These are phyloP conservation scores for Irpex lacteus DNA, from an alignment of 1,284 basidiomycete species.

Conservation along the genomic window DNA sequence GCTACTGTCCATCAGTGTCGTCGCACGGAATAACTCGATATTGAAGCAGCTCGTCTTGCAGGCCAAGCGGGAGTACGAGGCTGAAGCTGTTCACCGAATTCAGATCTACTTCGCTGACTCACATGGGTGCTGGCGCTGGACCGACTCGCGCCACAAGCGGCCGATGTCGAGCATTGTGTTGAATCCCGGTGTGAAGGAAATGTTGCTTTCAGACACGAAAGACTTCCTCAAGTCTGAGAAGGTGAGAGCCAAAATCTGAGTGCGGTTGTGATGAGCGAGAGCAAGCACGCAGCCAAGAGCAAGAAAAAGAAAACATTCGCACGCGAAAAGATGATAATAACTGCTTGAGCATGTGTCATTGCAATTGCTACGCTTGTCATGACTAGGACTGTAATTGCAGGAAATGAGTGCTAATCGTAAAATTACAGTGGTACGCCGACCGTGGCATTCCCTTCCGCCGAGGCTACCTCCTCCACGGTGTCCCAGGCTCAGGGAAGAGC, in stretches of 20 bases:
- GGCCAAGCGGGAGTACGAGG: slow-evolving; percentile 83
- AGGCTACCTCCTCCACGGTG: slow-evolving; percentile 80
- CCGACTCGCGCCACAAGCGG: slow-evolving; percentile 77
- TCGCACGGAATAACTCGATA: slow-evolving; percentile 75
- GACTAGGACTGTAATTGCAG: not conserved
- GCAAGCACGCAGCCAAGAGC: not conserved
- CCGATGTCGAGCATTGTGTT: slow-evolving; percentile 79
- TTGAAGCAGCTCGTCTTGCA: slow-evolving; percentile 84
- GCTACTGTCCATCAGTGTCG: slow-evolving; percentile 75
- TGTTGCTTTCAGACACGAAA: slow-evolving; percentile 74
- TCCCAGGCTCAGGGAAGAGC: slow-evolving; percentile 79
- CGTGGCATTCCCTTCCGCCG: slow-evolving; percentile 77
- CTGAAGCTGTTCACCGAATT: slow-evolving; percentile 77
- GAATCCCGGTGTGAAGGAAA: slow-evolving; percentile 81
- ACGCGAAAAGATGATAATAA: not conserved
- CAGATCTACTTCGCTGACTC: slow-evolving; percentile 85
- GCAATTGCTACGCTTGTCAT: not conserved
- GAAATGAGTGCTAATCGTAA: slow-evolving; percentile 18
- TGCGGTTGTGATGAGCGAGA: slow-evolving; percentile 1
- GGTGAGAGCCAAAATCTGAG: slow-evolving; percentile 34
- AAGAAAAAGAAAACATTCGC: not conserved
- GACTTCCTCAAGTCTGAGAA: slow-evolving; percentile 81
- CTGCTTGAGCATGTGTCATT: slow-evolving; percentile 2
- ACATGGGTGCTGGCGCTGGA: slow-evolving; percentile 84
- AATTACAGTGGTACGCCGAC: slow-evolving; percentile 45